A percentile compares a stretch with the other conserved stretches of the same genome.
phyloP scores from a whole-genome alignment of 768 basidiomycete species.

The Pholiota conissans region DNA sequence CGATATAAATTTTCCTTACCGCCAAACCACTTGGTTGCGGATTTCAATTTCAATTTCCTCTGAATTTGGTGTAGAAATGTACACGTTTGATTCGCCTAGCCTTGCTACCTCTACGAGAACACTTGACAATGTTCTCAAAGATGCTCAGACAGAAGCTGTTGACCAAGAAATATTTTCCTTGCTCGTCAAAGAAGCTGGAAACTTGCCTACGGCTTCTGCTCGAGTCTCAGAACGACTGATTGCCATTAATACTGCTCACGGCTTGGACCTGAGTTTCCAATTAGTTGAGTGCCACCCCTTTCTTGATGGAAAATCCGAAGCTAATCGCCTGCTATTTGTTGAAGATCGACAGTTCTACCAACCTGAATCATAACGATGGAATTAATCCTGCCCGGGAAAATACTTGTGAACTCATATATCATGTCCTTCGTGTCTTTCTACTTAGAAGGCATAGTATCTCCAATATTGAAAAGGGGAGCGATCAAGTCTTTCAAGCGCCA shows the following conservation, averaged over 20 bases:
- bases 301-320: neutral
- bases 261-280: slow-evolving; percentile 68
- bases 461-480: slow-evolving; percentile 38
- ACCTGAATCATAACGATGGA: slow-evolving; percentile 7
- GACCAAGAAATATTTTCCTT: slow-evolving; percentile 80
- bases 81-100: slow-evolving; percentile 26
- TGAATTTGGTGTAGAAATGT: slow-evolving; percentile 29
- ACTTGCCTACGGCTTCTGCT: slow-evolving; percentile 72
- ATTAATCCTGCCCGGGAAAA: slow-evolving; percentile 20
- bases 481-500: slow-evolving; percentile 1
- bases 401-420: slow-evolving; percentile 70
- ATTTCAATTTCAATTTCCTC: slow-evolving; percentile 49
- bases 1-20: slow-evolving; percentile 60
- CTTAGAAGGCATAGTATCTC: slow-evolving; percentile 55
- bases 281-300: slow-evolving; percentile 46
- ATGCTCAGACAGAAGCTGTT: slow-evolving; percentile 70
- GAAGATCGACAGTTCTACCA: slow-evolving; percentile 15
- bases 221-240: slow-evolving; percentile 79
- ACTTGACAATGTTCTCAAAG: slow-evolving; percentile 51
- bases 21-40: slow-evolving; percentile 61
- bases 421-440: slow-evolving; percentile 62
- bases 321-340: neutral
- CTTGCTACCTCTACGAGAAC: slow-evolving; percentile 28
- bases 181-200: slow-evolving; percentile 76
- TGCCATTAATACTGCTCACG: slow-evolving; percentile 74